Base-by-base conservation (phyloP, 2,329 filamentous ascomycete species). In the Colletotrichum sojae region DNA sequence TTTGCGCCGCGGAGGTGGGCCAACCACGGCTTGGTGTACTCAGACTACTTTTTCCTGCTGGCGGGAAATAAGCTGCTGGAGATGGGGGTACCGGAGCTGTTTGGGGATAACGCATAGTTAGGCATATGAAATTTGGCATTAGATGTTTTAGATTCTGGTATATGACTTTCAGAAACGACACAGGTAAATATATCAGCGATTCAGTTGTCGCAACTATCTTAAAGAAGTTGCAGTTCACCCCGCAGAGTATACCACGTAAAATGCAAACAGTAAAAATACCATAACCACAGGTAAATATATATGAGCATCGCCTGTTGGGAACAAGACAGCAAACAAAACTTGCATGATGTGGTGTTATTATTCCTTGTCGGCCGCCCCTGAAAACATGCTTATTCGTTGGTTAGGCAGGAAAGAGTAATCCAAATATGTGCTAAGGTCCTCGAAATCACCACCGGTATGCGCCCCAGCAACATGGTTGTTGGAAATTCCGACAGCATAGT, bases 11-110 rank as follows among this genome's bases (percentile, higher is more conserved):
- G 79, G 54, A 77, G 79, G 40, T 84, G 83, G 74, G 79, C 79
- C 6, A 76, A 85, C 61, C 83, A 85, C 73, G 83, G 83, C 1
- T 69, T 86, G 20, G 83, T 86, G 0, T 86, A 86, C 72, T 84
- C 84, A 0, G 84, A 86, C 67, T 86, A 86, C 71, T 85, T 79
- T 64, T 79, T 85, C 39, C 65, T 86, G 15, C 75, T 84, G 39
- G 78, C 83, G 43, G 83, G 84, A 6, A 86, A 86, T 60, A 80
- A 80, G 63, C 66, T 83, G n/a, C 67, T 84, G 55, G 72, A 76
- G 2, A 75, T 77, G 75, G 71, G 75, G 4, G 66, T 73, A 36
- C 62, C 31, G 22, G 51, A 39, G 2, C 5, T 62, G 4, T 62
- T 62, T 15, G 57, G 62, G 13, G 16, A 25, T 16, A 49, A 12